Evolutionary conservation across 805 yeast species (phyloP).

Genomic region (Debaryomyces hansenii): DNA sequence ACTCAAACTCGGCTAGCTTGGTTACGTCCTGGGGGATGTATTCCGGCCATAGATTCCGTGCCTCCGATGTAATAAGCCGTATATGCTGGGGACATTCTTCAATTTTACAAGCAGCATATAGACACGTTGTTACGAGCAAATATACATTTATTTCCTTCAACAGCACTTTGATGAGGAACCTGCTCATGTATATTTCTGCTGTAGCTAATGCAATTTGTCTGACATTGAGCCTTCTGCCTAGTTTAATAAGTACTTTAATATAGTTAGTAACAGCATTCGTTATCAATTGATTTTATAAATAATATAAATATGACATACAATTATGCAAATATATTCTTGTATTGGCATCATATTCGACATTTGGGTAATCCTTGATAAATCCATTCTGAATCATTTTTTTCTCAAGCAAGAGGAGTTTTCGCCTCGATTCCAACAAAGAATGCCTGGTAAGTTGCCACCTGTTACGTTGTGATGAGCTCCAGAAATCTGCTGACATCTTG

Average conservation of each 20-base stretch:
- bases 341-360: constrained; percentile 54
- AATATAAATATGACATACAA: constrained; percentile 13
- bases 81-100: constrained; percentile 97
- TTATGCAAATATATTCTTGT: constrained; percentile 79
- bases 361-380: constrained; percentile 41
- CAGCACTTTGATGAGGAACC: constrained; percentile 73
- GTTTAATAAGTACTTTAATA: constrained; percentile 52
- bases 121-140: constrained; percentile 75
- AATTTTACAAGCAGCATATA: constrained; percentile 88
- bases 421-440: constrained; percentile 48
- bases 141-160: constrained; percentile 82
- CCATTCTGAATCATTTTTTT: constrained; percentile 45
- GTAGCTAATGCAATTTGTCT: constrained; percentile 86
- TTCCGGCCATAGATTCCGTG: constrained; percentile 92
- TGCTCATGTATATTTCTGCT: constrained; percentile 79
- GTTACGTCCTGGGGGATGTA: constrained; percentile 89
- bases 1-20: constrained; percentile 92
- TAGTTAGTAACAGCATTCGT: constrained; percentile 3
- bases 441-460: constrained; percentile 81
- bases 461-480: constrained; percentile 79
- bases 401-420: constrained; percentile 40
- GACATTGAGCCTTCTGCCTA: constrained; percentile 75
- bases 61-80: constrained; percentile 77
- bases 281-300: not conserved
- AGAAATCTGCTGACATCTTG: constrained; percentile 77